Evolutionary conservation across 2,329 filamentous ascomycete genomes (phyloP), one percentile per base, ranked within the genome.

Genomic region (Hymenotorrendiella dingleyae): DNA sequence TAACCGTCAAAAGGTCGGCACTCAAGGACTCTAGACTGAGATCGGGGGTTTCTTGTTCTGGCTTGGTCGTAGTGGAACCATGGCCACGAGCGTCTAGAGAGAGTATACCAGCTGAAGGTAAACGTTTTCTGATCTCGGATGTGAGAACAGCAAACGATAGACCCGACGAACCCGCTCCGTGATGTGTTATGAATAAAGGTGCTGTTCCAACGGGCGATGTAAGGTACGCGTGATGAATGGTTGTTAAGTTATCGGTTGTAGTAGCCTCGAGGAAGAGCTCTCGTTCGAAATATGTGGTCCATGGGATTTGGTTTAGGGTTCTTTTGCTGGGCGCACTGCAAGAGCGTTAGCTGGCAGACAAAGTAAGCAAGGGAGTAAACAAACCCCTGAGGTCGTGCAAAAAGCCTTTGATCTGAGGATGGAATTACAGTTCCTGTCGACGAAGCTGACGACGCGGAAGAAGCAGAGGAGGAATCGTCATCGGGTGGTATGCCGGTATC

Each of bases 341-440:
- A 43, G 16, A 19, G 38, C 17, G 41, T 47, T 40, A 53, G 51
- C 45, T 28, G 23, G 4, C 8, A 11, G 11, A 16, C 11, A 28
- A 42, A 11, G 6, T 9, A 19, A 27, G 37, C 36, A 22, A 30
- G 9, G 35, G 33, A 43, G 32, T 53, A 45, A 43, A 67, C 67
- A 58, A 70, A 86, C 83, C 80, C 74, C 66, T 76, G 73, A 35
- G 82, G 79, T 52, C 82, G 74, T 45, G 83, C 83, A 66, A 89
- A 88, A 29, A 89, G 69, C 49, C 82, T 82, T 54, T 82, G 78
- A 53, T 77, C 83, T 6, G 79, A 77, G 4, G 85, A 86, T 1
- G 90, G 88, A 50, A 88, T 83, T 48, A 97, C 76, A n/a, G 91
- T 97, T 20, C 90, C 89, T 3, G 89, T 88, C 1, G 90, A 96